These are phyloP conservation scores for Cenococcum geophilum DNA, from an alignment of 495 filamentous ascomycete species.

Conservation along the genomic window DNA sequence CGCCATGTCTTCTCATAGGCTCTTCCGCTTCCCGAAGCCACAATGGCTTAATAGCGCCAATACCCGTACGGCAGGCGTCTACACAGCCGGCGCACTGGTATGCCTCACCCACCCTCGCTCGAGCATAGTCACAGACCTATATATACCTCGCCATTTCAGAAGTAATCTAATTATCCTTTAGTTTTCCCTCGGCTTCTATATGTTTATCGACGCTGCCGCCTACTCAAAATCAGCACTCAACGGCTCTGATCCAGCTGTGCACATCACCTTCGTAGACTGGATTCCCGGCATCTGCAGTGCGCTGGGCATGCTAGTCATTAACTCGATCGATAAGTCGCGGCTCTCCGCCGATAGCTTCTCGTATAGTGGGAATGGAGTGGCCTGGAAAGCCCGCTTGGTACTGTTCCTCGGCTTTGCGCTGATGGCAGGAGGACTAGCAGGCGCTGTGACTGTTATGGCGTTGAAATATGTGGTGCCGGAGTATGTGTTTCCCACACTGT, in stretches of 20 bases:
- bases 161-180: constrained; percentile 36
- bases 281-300: constrained; percentile 91
- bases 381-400: constrained; percentile 94
- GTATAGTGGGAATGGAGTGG: constrained; percentile 79
- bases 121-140: background rate
- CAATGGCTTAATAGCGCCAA: constrained; percentile 84
- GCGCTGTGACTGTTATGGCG: constrained; percentile 81
- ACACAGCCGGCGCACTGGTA: constrained; percentile 80
- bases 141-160: background rate
- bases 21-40: constrained; percentile 44
- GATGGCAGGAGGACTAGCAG: constrained; percentile 90
- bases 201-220: constrained; percentile 83
- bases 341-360: constrained; percentile 79
- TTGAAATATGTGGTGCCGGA: constrained; percentile 81
- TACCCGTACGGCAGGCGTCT: constrained; percentile 77
- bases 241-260: constrained; percentile 57
- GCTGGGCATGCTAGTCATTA: constrained; percentile 98
- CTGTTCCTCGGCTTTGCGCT: constrained; percentile 93
- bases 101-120: constrained; percentile 26
- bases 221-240: constrained; percentile 78
- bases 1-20: constrained; percentile 36
- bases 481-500: constrained; percentile 75
- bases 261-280: constrained; percentile 98
- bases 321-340: constrained; percentile 89
- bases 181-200: constrained; percentile 98